Base-by-base conservation (phyloP, 257 asterid genomes). In the Jaltomata sinuosa region DNA sequence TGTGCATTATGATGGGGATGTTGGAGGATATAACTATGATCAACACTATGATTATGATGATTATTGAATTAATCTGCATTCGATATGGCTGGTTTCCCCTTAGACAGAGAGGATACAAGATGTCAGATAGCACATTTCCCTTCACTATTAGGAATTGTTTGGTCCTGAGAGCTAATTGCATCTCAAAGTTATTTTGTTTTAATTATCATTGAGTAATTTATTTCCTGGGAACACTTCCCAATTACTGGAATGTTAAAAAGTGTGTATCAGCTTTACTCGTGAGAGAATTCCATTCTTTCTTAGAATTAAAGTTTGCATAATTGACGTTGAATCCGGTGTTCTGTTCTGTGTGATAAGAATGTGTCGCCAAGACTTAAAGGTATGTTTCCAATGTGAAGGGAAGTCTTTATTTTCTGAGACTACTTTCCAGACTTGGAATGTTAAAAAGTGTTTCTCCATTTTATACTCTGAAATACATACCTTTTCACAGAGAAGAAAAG, bases 1-100 rank as follows among this genome's bases (percentile, higher is more conserved):
- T 21, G 86, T 83, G 78, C 45, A 59, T 53, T 87, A 83, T 16
- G 3, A 18, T 36, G 88, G 85, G 40, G 72, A 85, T 81, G 15
- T 78, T 25, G 91, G 87, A 85, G 89, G 83, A 52, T 89, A 81
- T 83, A 84, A 65, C 61, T 84, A 76, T 59, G 84, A 69, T 25
- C 84, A 88, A 18, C 88, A 85, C 76, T 79, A 82, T 84, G 77
- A 53, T 54, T 36, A 45, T 54, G 80, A 84, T 32, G 38, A 36
- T 34, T 84, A 76, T 67, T 82, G 62, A 82, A 50, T 14, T 42
- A 83, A 1, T 81, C 3, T 55, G 49, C 38, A 12, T 34, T 80
- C 69, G 1, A 40, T 32, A n/a, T 34, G 69, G 15, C 68, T 36
- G 32, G 32, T 55, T 36, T 74, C 27, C 40, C 76, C 11, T 38